These are phyloP conservation scores for Chaetoscypha palmicola DNA, from an alignment of 2,329 filamentous ascomycete species.

Conservation along the genomic window DNA sequence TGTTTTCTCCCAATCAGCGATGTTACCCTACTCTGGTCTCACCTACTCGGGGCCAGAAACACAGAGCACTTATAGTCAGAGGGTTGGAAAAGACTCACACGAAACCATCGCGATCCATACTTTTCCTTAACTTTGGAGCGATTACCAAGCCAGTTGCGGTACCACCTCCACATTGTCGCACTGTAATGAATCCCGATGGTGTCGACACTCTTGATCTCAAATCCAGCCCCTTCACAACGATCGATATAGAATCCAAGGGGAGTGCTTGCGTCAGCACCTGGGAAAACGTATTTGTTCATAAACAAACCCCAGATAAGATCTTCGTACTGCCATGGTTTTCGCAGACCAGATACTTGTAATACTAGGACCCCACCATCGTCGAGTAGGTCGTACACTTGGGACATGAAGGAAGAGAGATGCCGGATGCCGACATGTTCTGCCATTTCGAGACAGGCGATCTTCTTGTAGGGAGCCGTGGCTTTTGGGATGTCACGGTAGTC, in stretches of 20 bases:
- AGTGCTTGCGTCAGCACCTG: conserved; percentile 89
- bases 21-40: background rate
- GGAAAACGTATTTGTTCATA: conserved; percentile 99
- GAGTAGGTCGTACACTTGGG: conserved; percentile 88
- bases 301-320: conserved; percentile 97
- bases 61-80: too few species aligned
- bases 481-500: conserved; percentile 92
- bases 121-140: conserved; percentile 86
- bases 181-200: conserved; percentile 97
- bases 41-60: too few species aligned
- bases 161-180: conserved; percentile 95
- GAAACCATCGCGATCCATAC: conserved; percentile 93
- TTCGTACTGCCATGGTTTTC: conserved; percentile 96
- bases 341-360: conserved; percentile 88
- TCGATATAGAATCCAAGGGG: conserved; percentile 84
- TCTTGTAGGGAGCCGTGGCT: conserved; percentile 77
- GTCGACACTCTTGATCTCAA: conserved; percentile 86
- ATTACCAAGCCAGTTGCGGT: conserved; percentile 97
- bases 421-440: conserved; percentile 96
- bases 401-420: conserved; percentile 73
- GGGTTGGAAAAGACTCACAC: conserved; percentile 51
- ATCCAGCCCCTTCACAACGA: conserved; percentile 77
- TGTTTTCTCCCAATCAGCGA: conserved; percentile 29
- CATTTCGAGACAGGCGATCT: conserved; percentile 98
- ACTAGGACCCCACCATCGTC: conserved; percentile 95